Percentiles rank a stretch among this genome's conserved stretches.
These are phyloP conservation scores for Tanacetum coccineum DNA, from an alignment of 129 eudicot species.

Conservation along the genomic window DNA sequence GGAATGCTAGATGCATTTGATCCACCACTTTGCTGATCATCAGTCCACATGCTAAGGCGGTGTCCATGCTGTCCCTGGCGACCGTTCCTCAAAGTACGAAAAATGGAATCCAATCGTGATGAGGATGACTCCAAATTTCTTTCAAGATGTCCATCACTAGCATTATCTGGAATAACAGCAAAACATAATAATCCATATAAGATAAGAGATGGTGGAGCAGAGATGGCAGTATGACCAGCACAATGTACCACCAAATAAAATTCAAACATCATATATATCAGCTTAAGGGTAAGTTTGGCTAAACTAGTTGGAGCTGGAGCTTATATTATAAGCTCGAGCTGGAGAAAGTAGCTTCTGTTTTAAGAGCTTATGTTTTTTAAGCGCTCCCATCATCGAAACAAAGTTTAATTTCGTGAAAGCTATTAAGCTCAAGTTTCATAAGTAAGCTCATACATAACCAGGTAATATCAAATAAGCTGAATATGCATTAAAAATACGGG, in stretches of 20 bases:
- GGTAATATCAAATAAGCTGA: too few relatives aligned
- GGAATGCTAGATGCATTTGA: constrained; percentile 77
- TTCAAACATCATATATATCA: background rate
- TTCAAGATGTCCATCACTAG: constrained; percentile 52
- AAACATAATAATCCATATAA: background rate
- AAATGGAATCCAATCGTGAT: constrained; percentile 71
- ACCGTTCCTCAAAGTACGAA: constrained; percentile 78
- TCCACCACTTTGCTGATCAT: constrained; percentile 72
- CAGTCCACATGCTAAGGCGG: constrained; percentile 75
- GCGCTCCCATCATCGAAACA: too few relatives aligned
- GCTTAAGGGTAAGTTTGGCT: background rate
- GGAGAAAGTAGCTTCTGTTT: too few relatives aligned
- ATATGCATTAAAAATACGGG: too few relatives aligned
- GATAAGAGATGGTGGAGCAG: background rate
- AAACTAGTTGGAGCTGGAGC: too few relatives aligned
- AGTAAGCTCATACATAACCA: too few relatives aligned
- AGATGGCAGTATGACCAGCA: background rate
- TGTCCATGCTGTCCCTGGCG: constrained; percentile 92
- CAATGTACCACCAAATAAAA: background rate
- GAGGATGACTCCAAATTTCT: constrained; percentile 59
- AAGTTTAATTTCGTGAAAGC: too few relatives aligned
- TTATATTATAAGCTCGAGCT: too few relatives aligned
- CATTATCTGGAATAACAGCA: constrained; percentile 44
- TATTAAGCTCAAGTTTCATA: too few relatives aligned
- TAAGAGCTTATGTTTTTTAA: too few relatives aligned